Percentiles rank a stretch among this genome's conserved stretches.
Conservation (phyloP, 1,284 basidiomycete species). For the Cutaneotrichosporon sp. region DNA sequence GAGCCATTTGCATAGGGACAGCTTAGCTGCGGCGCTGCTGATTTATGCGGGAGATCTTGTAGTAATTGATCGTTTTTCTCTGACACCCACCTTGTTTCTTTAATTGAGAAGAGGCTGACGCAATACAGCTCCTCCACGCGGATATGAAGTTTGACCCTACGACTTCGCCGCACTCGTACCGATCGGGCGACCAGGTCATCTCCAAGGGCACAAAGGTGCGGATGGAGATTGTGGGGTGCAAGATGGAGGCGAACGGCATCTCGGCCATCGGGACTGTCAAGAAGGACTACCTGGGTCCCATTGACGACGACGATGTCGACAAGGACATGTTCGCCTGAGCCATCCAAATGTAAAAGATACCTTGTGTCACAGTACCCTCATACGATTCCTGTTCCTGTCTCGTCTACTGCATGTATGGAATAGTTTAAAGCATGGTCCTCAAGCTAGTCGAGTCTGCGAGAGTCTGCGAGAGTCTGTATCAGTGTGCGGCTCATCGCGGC, state of each 20-base stretch:
- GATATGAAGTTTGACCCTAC: slow-evolving; percentile 91
- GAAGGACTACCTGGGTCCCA: slow-evolving; percentile 88
- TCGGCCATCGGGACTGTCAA: slow-evolving; percentile 93
- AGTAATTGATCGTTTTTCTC: slow-evolving; percentile 52
- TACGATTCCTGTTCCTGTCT: not conserved
- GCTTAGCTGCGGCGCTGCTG: slow-evolving; percentile 44
- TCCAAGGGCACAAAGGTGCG: slow-evolving; percentile 90
- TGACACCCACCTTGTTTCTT: slow-evolving; percentile 27
- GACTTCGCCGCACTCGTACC: slow-evolving; percentile 86
- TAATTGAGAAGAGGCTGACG: slow-evolving; percentile 19
- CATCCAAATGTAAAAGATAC: slow-evolving; percentile 14
- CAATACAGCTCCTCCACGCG: slow-evolving; percentile 76
- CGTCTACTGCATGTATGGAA: not conserved
- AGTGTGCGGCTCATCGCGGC: too few species aligned
- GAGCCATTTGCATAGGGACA: slow-evolving; percentile 47
- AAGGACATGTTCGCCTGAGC: not conserved
- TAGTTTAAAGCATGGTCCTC: not conserved
- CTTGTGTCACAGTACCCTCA: slow-evolving; percentile 18
- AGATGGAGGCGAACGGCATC: slow-evolving; percentile 96
- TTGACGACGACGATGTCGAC: slow-evolving; percentile 49
- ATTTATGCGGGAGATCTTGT: slow-evolving; percentile 54
- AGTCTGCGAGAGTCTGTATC: too few species aligned
- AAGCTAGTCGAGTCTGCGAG: too few species aligned
- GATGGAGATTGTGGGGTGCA: slow-evolving; percentile 93
- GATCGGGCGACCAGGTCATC: slow-evolving; percentile 86